Conservation (phyloP, 192 early-diverging fungal species). For the Chytriomyces sp. region DNA sequence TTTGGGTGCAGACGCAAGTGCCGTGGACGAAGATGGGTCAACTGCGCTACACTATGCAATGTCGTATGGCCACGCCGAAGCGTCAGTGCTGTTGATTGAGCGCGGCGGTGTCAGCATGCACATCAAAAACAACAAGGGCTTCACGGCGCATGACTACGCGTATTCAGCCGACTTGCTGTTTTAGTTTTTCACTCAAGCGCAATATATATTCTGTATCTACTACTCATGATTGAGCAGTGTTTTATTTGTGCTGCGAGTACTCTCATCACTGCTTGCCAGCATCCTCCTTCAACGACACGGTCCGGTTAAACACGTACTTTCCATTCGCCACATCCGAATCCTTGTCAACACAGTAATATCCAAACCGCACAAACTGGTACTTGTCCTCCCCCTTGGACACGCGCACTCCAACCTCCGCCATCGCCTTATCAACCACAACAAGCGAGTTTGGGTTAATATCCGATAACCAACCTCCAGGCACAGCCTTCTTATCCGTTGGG, state of each 20-base stretch:
- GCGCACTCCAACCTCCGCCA: slow-evolving; percentile 85
- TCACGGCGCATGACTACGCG: slow-evolving; percentile 57
- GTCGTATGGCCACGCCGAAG: slow-evolving; percentile 53
- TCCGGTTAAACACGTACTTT: slow-evolving; percentile 62
- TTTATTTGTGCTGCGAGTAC: no score
- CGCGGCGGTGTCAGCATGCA: slow-evolving; percentile 46
- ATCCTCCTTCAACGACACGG: slow-evolving; percentile 62
- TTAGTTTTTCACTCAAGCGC: neutral
- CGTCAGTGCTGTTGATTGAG: slow-evolving; percentile 50
- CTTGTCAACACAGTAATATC: slow-evolving; percentile 98
- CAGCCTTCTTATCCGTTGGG: slow-evolving; percentile 77
- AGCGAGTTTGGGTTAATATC: slow-evolving; percentile 88
- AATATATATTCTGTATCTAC: no score
- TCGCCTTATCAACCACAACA: slow-evolving; percentile 66
- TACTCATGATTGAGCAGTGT: no score
- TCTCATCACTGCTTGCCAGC: slow-evolving; percentile 53
- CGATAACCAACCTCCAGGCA: slow-evolving; percentile 87
- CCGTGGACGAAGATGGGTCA: slow-evolving; percentile 51
- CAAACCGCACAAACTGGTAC: slow-evolving; percentile 94
- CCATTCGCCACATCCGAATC: slow-evolving; percentile 75
- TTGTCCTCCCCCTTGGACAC: slow-evolving; percentile 80
- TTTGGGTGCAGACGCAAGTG: slow-evolving; percentile 50
- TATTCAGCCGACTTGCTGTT: slow-evolving; percentile 48
- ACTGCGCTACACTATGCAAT: slow-evolving; percentile 55
- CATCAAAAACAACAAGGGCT: slow-evolving; percentile 49